Evolutionary conservation across 805 yeast genomes (phyloP).

Genomic region (Cyberlindnera mycetangii): DNA sequence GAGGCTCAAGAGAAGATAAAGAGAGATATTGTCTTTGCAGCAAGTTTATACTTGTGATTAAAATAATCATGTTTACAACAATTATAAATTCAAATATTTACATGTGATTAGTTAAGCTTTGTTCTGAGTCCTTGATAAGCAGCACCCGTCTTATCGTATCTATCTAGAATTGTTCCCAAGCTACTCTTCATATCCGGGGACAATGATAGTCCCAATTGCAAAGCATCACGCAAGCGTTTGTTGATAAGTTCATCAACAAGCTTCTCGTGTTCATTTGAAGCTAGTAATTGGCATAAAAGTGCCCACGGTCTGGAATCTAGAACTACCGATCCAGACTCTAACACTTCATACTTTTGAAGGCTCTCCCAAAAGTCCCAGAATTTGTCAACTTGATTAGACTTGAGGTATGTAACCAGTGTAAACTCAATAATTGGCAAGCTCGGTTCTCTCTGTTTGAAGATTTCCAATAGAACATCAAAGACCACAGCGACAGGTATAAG

Average conservation of each 20-base stretch:
- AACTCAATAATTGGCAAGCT: conserved; percentile 14
- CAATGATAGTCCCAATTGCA: conserved; percentile 6
- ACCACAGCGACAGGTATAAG: conserved; percentile 10
- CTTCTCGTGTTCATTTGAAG: conserved; percentile 16
- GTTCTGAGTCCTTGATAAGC: conserved; percentile 16
- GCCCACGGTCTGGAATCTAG: conserved; percentile 27
- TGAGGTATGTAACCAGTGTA: conserved; percentile 20
- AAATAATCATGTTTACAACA: no score
- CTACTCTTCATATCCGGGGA: conserved; percentile 5
- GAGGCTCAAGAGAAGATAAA: conserved; percentile 93
- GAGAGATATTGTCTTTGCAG: conserved; percentile 96
- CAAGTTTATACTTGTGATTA: conserved; percentile 72
- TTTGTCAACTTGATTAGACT: conserved; percentile 14
- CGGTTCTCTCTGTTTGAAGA: conserved; percentile 10
- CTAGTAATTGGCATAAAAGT: conserved; percentile 12
- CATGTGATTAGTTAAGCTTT: neutral
- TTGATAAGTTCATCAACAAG: conserved; percentile 18
- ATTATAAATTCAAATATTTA: no score
- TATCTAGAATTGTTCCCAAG: conserved; percentile 10
- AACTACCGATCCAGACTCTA: neutral
- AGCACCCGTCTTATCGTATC: conserved; percentile 15
- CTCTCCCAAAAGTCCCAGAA: conserved; percentile 24
- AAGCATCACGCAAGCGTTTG: conserved; percentile 10
- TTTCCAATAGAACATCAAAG: conserved; percentile 17
- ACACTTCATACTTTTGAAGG: conserved; percentile 2